Percentiles rank a stretch among this genome's conserved stretches.
phyloP scores from a whole-genome alignment of 1,284 basidiomycete species.

The Athelia psychrophila region DNA sequence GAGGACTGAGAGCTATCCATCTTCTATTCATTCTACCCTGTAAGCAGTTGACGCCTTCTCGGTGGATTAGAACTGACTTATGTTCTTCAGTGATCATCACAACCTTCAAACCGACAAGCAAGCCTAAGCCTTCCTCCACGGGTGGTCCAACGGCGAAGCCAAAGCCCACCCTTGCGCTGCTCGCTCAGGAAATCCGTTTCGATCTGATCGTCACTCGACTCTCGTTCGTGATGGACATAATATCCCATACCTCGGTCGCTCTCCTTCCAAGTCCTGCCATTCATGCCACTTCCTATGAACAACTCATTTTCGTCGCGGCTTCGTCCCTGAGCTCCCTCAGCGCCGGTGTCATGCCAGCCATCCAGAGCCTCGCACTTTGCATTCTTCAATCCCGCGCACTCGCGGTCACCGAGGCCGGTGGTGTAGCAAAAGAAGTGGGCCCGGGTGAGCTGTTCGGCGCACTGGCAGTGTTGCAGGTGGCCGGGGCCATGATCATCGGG shows the following conservation, averaged over 20 bases:
- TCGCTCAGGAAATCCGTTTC: conserved; percentile 65
- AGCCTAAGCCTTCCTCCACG: neutral
- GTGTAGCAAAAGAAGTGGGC: conserved; percentile 24
- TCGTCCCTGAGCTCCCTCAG: conserved; percentile 59
- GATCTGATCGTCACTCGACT: conserved; percentile 59
- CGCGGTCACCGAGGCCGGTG: conserved; percentile 23
- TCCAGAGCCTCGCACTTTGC: conserved; percentile 69
- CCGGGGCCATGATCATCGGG: conserved; percentile 69
- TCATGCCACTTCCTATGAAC: conserved; percentile 8
- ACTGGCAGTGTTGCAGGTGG: conserved; percentile 61
- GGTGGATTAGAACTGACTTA: neutral
- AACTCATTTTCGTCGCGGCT: conserved; percentile 53
- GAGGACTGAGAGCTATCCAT: conserved; percentile 45
- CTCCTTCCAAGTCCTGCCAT: conserved; percentile 44
- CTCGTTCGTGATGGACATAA: conserved; percentile 63
- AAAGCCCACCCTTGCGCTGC: conserved; percentile 45
- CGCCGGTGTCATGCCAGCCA: conserved; percentile 59
- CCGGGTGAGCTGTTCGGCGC: conserved; percentile 65
- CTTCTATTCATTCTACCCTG: conserved; percentile 57
- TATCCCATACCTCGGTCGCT: conserved; percentile 59
- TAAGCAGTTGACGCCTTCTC: conserved; percentile 24
- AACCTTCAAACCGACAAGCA: conserved; percentile 34
- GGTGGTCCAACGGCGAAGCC: conserved; percentile 1
- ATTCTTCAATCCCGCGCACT: conserved; percentile 56
- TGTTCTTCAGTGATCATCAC: conserved; percentile 37